Percentiles rank a stretch among this genome's conserved stretches.
These are phyloP conservation scores for Lasiosphaeris hirsuta DNA, from an alignment of 495 filamentous ascomycete species.

Conservation along the genomic window DNA sequence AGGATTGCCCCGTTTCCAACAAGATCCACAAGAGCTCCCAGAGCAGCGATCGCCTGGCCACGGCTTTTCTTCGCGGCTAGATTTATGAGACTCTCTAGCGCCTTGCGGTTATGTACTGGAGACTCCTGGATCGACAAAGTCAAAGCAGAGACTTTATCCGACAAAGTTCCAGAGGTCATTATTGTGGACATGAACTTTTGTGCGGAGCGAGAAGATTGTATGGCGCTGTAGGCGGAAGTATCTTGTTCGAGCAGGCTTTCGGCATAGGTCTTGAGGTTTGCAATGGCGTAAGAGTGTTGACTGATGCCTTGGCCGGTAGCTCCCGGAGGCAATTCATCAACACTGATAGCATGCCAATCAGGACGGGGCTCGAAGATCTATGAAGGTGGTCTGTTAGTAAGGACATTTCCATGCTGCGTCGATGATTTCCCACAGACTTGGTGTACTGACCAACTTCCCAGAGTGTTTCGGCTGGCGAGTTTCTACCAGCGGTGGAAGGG, in stretches of 20 bases:
- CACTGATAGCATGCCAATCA: constrained; percentile 75
- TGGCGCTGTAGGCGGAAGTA: constrained; percentile 55
- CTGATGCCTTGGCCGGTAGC: constrained; percentile 43
- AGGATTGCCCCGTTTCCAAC: constrained; percentile 82
- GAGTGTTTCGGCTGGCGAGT: constrained; percentile 19
- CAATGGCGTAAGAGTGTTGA: constrained; percentile 56
- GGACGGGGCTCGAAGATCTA: constrained; percentile 73
- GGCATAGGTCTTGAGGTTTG: constrained; percentile 73
- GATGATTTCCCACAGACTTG: not conserved
- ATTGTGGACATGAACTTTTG: constrained; percentile 94
- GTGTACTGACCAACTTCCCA: constrained; percentile 43
- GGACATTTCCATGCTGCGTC: not conserved
- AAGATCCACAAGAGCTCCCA: constrained; percentile 89
- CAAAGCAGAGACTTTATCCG: constrained; percentile 92
- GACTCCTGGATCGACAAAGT: constrained; percentile 94
- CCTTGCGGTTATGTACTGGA: constrained; percentile 84
- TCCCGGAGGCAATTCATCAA: constrained; percentile 53
- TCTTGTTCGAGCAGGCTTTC: constrained; percentile 72
- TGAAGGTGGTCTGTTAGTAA: constrained; percentile 11
- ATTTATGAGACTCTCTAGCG: constrained; percentile 74
- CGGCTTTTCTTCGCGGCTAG: constrained; percentile 86
- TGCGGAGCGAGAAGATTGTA: constrained; percentile 63
- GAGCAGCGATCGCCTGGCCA: constrained; percentile 87
- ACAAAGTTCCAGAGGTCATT: constrained; percentile 92
- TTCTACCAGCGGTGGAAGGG: constrained; percentile 20